A percentile compares a stretch with the other conserved stretches of the same genome.
Evolutionary conservation across 805 yeast species (phyloP).

Genomic region (Metschnikowia colocasiae): DNA sequence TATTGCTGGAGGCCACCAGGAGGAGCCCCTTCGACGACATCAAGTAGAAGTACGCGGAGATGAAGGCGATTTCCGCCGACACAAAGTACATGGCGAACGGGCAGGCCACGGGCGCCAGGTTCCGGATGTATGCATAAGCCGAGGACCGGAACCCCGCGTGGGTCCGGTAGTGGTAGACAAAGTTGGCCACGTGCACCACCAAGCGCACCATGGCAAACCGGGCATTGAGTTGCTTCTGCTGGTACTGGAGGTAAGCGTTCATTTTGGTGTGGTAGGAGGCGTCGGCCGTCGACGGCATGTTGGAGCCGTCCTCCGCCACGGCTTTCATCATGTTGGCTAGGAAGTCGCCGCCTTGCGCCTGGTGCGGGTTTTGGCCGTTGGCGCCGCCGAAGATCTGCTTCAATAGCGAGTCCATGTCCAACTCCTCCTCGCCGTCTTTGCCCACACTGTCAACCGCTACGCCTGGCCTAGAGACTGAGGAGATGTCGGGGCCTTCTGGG

Average conservation of each 20-base stretch:
- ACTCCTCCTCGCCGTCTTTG: too few relatives aligned
- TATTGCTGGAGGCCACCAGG: conserved; percentile 24
- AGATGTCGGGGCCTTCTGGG: conserved; percentile 40
- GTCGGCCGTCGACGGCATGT: conserved; percentile 15
- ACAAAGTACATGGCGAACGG: conserved; percentile 27
- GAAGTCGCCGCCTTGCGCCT: conserved; percentile 4
- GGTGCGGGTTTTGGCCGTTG: conserved; percentile 14
- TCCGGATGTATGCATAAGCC: conserved; percentile 25
- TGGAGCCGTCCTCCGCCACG: conserved; percentile 14
- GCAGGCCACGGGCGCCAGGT: conserved; percentile 11
- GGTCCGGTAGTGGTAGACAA: conserved; percentile 32
- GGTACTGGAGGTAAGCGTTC: conserved; percentile 28
- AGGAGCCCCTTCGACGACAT: conserved; percentile 24
- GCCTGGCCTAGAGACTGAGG: conserved; percentile 15
- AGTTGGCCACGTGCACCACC: conserved; percentile 26
- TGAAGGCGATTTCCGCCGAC: conserved; percentile 31
- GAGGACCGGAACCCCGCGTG: conserved; percentile 25
- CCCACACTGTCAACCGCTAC: too few relatives aligned
- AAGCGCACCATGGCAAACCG: conserved; percentile 32
- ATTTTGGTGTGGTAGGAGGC: conserved; percentile 29
- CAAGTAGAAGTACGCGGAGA: conserved; percentile 32
- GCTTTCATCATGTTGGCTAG: conserved; percentile 34
- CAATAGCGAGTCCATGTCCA: conserved; percentile 35
- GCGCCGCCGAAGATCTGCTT: conserved; percentile 25
- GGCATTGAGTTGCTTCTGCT: conserved; percentile 31